These are phyloP conservation scores for Zasmidium cellare DNA, from an alignment of 2,329 filamentous ascomycete genomes.

Conservation along the genomic window DNA sequence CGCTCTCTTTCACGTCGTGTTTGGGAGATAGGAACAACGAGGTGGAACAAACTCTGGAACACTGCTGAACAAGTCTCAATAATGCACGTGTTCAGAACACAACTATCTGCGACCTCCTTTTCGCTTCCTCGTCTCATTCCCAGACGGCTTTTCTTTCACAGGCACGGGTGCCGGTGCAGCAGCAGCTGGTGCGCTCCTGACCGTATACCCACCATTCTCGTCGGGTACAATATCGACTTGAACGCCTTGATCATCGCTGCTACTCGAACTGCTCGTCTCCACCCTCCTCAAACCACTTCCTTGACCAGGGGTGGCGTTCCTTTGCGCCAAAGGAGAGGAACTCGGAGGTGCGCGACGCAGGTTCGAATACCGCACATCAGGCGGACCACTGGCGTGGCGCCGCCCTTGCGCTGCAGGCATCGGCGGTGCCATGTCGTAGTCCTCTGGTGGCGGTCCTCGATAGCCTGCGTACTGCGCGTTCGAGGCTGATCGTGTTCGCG, in stretches of 20 bases:
- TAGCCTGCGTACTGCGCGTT: constrained; percentile 34
- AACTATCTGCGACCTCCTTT: constrained; percentile 21
- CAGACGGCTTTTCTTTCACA: constrained; percentile 7
- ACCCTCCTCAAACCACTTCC: constrained; percentile 25
- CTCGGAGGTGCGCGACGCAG: constrained; percentile 29
- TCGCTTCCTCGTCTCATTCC: constrained; percentile 23
- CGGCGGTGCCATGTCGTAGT: constrained; percentile 37
- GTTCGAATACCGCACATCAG: constrained; percentile 37
- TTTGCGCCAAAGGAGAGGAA: constrained; percentile 25
- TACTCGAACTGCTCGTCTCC: constrained; percentile 23
- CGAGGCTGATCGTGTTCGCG: constrained; percentile 42
- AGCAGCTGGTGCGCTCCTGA: constrained; percentile 18
- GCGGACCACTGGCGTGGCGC: constrained; percentile 36
- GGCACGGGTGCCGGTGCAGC: constrained; percentile 8
- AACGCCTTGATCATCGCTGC: constrained; percentile 33
- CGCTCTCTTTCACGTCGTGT: too few species aligned
- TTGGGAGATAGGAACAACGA: too few species aligned
- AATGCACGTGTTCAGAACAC: background rate
- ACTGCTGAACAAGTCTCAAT: background rate
- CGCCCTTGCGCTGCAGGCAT: constrained; percentile 35
- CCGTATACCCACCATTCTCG: constrained; percentile 23
- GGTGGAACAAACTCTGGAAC: too few species aligned
- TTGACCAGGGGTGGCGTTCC: constrained; percentile 5
- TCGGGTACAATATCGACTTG: constrained; percentile 30
- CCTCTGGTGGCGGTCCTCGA: constrained; percentile 32